Percentiles rank a stretch among this genome's conserved stretches.
Conservation (phyloP, 2,329 filamentous ascomycete species). For the Trichophyton rubrum region DNA sequence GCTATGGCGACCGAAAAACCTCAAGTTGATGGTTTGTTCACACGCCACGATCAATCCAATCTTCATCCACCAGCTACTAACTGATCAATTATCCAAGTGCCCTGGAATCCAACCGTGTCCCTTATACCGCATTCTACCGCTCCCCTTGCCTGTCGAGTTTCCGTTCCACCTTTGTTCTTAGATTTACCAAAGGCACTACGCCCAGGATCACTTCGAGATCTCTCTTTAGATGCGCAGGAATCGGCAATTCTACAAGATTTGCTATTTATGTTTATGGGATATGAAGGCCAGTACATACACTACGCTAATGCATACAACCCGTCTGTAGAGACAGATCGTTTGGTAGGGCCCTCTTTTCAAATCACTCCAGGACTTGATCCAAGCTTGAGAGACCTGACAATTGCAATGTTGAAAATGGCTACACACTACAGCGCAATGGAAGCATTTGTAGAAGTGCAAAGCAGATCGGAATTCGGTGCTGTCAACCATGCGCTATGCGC, state of each 20-base stretch:
- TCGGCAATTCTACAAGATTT: constrained; percentile 78
- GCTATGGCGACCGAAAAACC: constrained; percentile 25
- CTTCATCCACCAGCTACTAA: background rate
- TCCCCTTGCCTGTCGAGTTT: constrained; percentile 59
- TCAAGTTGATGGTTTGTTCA: constrained; percentile 20
- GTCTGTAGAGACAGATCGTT: constrained; percentile 68
- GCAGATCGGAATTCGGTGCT: constrained; percentile 78
- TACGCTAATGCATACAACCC: constrained; percentile 76
- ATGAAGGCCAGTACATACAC: constrained; percentile 92
- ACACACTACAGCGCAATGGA: constrained; percentile 87
- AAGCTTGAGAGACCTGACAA: constrained; percentile 74
- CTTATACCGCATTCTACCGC: constrained; percentile 57
- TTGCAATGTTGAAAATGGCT: constrained; percentile 84
- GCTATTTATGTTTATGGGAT: constrained; percentile 93
- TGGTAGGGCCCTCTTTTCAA: constrained; percentile 69
- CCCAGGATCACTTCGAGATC: constrained; percentile 53
- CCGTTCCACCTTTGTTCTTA: constrained; percentile 49
- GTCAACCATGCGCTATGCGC: constrained; percentile 95
- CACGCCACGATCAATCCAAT: background rate
- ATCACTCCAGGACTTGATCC: constrained; percentile 77
- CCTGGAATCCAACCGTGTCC: constrained; percentile 70
- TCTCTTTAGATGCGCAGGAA: constrained; percentile 74
- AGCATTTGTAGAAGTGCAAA: constrained; percentile 87
- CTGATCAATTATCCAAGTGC: constrained; percentile 18
- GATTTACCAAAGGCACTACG: constrained; percentile 57